phyloP scores from a whole-genome alignment of 1,139 yeast species.

The Geotrichum bryndzae region DNA sequence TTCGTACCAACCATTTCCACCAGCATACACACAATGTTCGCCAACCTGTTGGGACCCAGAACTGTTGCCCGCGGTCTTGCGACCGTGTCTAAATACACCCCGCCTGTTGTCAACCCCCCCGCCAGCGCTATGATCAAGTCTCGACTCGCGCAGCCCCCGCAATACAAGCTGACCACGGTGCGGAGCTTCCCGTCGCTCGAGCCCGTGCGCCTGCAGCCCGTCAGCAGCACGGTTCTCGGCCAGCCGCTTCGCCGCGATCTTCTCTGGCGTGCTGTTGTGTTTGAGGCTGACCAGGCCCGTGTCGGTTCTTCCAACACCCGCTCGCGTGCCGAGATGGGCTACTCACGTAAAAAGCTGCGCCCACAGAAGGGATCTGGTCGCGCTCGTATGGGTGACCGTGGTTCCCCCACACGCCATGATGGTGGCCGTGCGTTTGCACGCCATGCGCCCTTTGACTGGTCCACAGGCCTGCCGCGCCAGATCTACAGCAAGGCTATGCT shows the following conservation, averaged over 20 bases:
- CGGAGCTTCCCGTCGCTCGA: conserved; percentile 85
- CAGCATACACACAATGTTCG: conserved; percentile 1
- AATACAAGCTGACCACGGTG: conserved; percentile 71
- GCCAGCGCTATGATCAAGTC: conserved; percentile 7
- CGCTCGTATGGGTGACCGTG: conserved; percentile 95
- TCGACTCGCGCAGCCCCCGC: conserved; percentile 48
- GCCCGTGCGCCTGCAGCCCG: conserved; percentile 71
- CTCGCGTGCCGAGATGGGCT: conserved; percentile 81
- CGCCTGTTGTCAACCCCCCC: conserved; percentile 14
- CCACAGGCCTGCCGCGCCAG: conserved; percentile 72
- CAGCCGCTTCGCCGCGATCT: conserved; percentile 82
- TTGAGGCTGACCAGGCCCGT: conserved; percentile 82
- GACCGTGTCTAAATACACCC: conserved; percentile 2
- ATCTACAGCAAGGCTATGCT: conserved; percentile 71
- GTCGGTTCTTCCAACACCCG: conserved; percentile 86
- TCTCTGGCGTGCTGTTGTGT: conserved; percentile 89
- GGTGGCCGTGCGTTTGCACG: conserved; percentile 90
- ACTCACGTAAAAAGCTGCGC: conserved; percentile 71
- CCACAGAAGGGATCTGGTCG: conserved; percentile 93
- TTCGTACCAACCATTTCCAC: background rate
- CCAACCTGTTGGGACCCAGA: background rate
- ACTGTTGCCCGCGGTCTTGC: conserved; percentile 7
- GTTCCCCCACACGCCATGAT: conserved; percentile 84
- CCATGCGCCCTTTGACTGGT: conserved; percentile 80
- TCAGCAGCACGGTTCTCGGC: conserved; percentile 61